These are phyloP conservation scores for Pelargonium fulgidum DNA, from an alignment of 441 rosid species.

Conservation along the genomic window DNA sequence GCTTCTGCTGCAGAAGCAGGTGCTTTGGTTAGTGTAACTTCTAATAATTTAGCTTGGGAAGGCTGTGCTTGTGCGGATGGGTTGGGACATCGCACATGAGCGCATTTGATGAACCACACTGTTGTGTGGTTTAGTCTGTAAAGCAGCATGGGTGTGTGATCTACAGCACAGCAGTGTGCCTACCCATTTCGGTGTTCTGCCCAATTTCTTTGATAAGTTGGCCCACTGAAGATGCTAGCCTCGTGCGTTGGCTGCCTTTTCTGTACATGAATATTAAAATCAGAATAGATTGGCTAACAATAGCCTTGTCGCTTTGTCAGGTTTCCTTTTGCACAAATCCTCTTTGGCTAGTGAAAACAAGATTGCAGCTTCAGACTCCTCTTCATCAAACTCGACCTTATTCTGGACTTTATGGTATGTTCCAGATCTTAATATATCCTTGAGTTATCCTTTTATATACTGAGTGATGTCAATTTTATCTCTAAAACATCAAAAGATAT, in stretches of 20 bases:
- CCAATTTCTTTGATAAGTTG: not conserved
- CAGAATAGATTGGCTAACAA: conserved; percentile 11
- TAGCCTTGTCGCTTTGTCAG: conserved; percentile 32
- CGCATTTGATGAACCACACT: no score
- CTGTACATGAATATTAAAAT: conserved; percentile 5
- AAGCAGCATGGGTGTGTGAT: no score
- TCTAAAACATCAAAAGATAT: conserved; percentile 12
- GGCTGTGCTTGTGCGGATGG: no score
- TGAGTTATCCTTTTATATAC: conserved; percentile 23
- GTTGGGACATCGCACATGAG: no score
- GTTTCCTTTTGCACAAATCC: conserved; percentile 90
- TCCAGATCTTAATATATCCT: conserved; percentile 28
- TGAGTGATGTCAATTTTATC: conserved; percentile 28
- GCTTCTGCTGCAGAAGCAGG: conserved; percentile 98
- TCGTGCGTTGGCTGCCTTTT: not conserved
- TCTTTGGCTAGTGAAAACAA: conserved; percentile 89
- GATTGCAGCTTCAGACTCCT: conserved; percentile 89
- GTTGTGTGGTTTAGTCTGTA: no score
- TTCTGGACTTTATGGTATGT: conserved; percentile 77
- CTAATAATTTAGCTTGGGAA: conserved; percentile 1
- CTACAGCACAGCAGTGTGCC: not conserved
- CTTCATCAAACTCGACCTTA: conserved; percentile 63
- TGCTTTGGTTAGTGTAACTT: conserved; percentile 57
- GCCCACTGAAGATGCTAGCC: no score
- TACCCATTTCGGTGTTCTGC: not conserved